Base-by-base conservation (phyloP, 352 stramenopile genomes). In the Globisporangium ultimum region DNA sequence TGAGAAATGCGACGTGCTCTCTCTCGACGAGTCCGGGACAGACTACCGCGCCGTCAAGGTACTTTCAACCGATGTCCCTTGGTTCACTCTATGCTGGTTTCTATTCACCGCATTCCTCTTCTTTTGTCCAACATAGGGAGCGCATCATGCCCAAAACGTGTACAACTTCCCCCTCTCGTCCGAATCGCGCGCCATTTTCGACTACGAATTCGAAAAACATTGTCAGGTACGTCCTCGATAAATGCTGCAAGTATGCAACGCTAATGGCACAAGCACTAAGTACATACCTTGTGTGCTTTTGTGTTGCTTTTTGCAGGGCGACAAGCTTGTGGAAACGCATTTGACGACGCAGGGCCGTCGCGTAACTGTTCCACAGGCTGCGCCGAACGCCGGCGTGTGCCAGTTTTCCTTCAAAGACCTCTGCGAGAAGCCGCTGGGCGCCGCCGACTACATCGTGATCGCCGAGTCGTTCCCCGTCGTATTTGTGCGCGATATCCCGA, bases 391-490 rank as follows among this genome's bases (percentile, higher is more conserved):
- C 8, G 69, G 80, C 9, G 81, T 80, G 3, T 95, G 87, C 53
- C 73, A 88, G 55, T 98, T 99, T 74, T 92, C 89, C 8, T 99
- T 99, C 75, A 61, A 88, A 22, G 97, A 99, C 54, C 61, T 99
- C 47, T 99, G 97, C 63, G 84, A 93, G 47, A 86, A 84, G 18
- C 93, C 97, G 6, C 66, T 98, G 0, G 95, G 94, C 21, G 91
- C 95, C 2, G 87, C 91, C 18, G 97, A 99, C 73, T 99, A 98
- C 74, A 62, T 97, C 41, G 89, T 85, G 2, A 94, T 99, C 63
- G 94, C 91, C 8, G 77, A 91, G 41, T 70, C 76, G 8, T 94
- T 93, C 54, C 70, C 79, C 0, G 72, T 88, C 13, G 80, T 99
- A n/a, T 94, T 98, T 68, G 65, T 99, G 36, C 75, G 90, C 47